These are phyloP conservation scores for Plasmodium gonderi DNA, from an alignment of 169 alveolate genomes.

Conservation along the genomic window DNA sequence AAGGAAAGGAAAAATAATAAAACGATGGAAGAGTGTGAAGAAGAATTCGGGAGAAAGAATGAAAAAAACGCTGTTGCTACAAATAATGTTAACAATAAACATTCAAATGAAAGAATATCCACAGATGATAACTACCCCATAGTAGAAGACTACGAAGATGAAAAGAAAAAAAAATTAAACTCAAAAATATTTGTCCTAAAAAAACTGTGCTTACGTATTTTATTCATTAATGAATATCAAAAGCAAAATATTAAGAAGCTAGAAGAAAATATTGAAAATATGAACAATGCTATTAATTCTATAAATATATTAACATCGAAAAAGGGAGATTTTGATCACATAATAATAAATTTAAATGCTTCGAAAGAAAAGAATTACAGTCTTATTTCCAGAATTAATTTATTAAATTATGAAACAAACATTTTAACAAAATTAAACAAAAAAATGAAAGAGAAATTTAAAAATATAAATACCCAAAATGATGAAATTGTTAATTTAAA, in stretches of 20 bases:
- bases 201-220: slow-evolving; percentile 57
- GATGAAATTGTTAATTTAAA: slow-evolving; percentile 57
- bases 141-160: slow-evolving; percentile 54
- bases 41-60: neutral
- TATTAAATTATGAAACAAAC: slow-evolving; percentile 69
- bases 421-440: slow-evolving; percentile 45
- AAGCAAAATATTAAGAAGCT: slow-evolving; percentile 58
- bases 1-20: slow-evolving; percentile 39
- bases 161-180: slow-evolving; percentile 51
- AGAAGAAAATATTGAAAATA: slow-evolving; percentile 65
- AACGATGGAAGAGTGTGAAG: neutral
- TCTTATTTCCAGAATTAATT: slow-evolving; percentile 64
- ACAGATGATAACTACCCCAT: neutral
- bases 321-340: slow-evolving; percentile 72
- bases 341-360: slow-evolving; percentile 71
- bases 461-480: slow-evolving; percentile 21
- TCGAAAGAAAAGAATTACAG: slow-evolving; percentile 73
- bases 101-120: neutral
- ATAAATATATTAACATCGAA: slow-evolving; percentile 42
- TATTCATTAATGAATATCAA: slow-evolving; percentile 71
- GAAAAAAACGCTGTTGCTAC: neutral
- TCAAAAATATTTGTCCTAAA: slow-evolving; percentile 38
- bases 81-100: neutral
- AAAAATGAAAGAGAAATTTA: slow-evolving; percentile 73
- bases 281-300: slow-evolving; percentile 73